Conservation (phyloP, 495 filamentous ascomycete species). For the Penicillium longicatenatum region DNA sequence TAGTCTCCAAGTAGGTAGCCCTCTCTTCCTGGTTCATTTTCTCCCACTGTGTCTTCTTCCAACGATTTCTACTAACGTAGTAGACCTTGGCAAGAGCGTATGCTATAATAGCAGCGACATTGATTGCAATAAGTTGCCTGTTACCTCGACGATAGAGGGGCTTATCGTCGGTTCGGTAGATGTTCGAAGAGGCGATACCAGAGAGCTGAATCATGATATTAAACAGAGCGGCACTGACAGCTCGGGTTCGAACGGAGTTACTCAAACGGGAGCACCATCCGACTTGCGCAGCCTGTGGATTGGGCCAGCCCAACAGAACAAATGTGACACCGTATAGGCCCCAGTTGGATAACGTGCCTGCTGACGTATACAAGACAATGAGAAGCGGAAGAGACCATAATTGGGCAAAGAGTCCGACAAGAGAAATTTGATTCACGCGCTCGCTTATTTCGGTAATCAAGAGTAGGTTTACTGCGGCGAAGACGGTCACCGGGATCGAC, state of each 20-base stretch:
- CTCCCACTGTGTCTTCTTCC: conserved; percentile 32
- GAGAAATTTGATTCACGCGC: conserved; percentile 7
- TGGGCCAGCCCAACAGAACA: conserved; percentile 3
- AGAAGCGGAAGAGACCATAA: conserved; percentile 60
- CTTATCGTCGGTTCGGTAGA: conserved; percentile 60
- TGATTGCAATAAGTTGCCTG: conserved; percentile 47
- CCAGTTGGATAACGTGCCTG: conserved; percentile 7
- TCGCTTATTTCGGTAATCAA: conserved; percentile 53
- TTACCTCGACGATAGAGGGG: conserved; percentile 60
- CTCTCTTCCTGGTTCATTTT: conserved; percentile 30
- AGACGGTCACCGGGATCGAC: conserved; percentile 54
- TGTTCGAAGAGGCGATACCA: conserved; percentile 56
- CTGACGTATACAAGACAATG: conserved; percentile 23
- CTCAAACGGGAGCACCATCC: conserved; percentile 52
- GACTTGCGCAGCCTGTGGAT: conserved; percentile 38
- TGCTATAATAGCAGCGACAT: conserved; percentile 43
- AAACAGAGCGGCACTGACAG: conserved; percentile 59
- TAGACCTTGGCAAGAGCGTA: conserved; percentile 44
- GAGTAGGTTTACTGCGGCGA: conserved; percentile 45
- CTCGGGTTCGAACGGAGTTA: conserved; percentile 56
- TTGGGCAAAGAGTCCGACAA: conserved; percentile 54
- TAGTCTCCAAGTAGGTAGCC: conserved; percentile 35
- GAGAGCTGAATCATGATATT: conserved; percentile 53
- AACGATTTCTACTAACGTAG: conserved; percentile 42
- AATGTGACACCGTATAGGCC: conserved; percentile 9